Percentiles rank a stretch among this genome's conserved stretches.
These are phyloP conservation scores for Neurospora sp. DNA, from an alignment of 495 filamentous ascomycete species.

Conservation along the genomic window DNA sequence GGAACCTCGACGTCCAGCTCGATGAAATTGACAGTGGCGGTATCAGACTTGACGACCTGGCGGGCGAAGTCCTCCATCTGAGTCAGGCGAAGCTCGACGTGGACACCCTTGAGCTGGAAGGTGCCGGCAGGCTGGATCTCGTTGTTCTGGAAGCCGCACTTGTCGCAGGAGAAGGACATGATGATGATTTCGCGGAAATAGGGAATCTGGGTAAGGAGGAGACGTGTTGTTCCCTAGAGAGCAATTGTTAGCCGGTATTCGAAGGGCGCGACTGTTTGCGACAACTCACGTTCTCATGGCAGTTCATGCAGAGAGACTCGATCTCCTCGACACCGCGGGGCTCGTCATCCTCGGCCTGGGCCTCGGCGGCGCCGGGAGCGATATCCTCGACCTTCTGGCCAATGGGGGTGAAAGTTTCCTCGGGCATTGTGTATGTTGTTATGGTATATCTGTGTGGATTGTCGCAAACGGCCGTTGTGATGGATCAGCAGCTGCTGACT, in stretches of 20 bases:
- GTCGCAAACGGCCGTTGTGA: background rate
- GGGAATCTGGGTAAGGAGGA: slow-evolving; percentile 83
- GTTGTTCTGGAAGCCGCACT: slow-evolving; percentile 82
- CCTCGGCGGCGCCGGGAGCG: slow-evolving; percentile 17
- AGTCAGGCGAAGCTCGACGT: slow-evolving; percentile 65
- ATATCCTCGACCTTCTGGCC: slow-evolving; percentile 44
- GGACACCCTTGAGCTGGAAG: slow-evolving; percentile 80
- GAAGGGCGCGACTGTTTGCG: background rate
- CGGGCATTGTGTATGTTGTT: slow-evolving; percentile 20
- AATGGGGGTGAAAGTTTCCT: slow-evolving; percentile 42
- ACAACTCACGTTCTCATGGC: slow-evolving; percentile 62
- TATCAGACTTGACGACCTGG: slow-evolving; percentile 86
- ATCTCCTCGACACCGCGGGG: slow-evolving; percentile 49
- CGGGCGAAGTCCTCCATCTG: slow-evolving; percentile 63
- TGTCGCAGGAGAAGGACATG: slow-evolving; percentile 87
- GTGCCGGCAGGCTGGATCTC: slow-evolving; percentile 83
- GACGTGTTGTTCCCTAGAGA: slow-evolving; percentile 64
- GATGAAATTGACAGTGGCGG: slow-evolving; percentile 66
- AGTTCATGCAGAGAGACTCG: slow-evolving; percentile 40
- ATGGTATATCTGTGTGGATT: background rate
- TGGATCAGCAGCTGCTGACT: background rate
- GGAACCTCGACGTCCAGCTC: slow-evolving; percentile 89
- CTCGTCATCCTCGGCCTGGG: slow-evolving; percentile 36
- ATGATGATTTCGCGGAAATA: slow-evolving; percentile 95
- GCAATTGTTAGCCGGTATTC: slow-evolving; percentile 2